These are phyloP conservation scores for Rhododendron mucronatum DNA, from an alignment of 148 eudicot genomes.

Conservation along the genomic window DNA sequence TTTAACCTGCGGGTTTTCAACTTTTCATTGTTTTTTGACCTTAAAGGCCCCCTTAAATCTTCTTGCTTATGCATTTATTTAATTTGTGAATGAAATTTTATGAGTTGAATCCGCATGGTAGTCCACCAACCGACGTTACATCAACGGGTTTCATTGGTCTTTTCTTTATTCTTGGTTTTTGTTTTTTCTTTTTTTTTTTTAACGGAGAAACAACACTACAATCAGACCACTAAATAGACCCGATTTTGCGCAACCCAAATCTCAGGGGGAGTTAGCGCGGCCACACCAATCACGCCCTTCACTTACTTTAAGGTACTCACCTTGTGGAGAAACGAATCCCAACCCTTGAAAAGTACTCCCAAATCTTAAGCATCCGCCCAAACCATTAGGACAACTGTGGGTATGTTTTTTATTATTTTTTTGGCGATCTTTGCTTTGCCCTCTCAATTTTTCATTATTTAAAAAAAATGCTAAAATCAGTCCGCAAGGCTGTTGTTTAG, in stretches of 20 bases:
- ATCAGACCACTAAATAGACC: too few relatives aligned
- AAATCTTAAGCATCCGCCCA: too few relatives aligned
- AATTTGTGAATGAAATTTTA: neutral
- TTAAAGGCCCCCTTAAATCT: neutral
- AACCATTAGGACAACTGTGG: too few relatives aligned
- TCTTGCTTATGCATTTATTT: neutral
- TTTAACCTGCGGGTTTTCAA: too few relatives aligned
- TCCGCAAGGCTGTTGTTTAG: too few relatives aligned
- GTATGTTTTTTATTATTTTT: neutral
- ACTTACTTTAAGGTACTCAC: too few relatives aligned
- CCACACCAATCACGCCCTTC: too few relatives aligned
- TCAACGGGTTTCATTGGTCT: neutral
- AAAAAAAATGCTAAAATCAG: too few relatives aligned
- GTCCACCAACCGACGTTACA: neutral
- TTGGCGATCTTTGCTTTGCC: neutral
- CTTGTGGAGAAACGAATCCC: too few relatives aligned
- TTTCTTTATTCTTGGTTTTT: neutral
- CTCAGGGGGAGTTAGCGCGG: too few relatives aligned
- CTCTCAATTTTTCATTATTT: neutral
- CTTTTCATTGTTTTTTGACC: neutral
- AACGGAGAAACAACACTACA: too few relatives aligned
- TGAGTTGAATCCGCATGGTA: neutral
- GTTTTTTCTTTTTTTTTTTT: neutral
- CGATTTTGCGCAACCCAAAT: rapidly evolving
- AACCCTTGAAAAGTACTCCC: too few relatives aligned